Percentiles rank a stretch among this genome's conserved stretches.
These are phyloP conservation scores for Sordaria brevicollis DNA, from an alignment of 495 filamentous ascomycete species.

Conservation along the genomic window DNA sequence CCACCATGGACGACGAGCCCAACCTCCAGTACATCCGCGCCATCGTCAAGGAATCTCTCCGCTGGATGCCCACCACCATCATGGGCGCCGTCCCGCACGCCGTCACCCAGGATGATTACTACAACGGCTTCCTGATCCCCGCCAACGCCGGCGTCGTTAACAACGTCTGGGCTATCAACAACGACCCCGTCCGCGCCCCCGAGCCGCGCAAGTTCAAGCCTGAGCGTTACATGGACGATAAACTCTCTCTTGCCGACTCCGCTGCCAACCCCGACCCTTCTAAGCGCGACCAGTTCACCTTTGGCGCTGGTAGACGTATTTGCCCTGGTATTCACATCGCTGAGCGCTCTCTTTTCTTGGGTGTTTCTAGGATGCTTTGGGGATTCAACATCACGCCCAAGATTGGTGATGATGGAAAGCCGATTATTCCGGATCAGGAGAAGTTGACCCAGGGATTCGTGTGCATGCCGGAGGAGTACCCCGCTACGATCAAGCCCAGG, in stretches of 20 bases:
- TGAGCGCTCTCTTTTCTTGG: slow-evolving; percentile 44
- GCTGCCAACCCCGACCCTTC: slow-evolving; percentile 22
- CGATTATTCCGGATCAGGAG: slow-evolving; percentile 29
- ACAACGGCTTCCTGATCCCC: slow-evolving; percentile 42
- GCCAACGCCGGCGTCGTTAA: slow-evolving; percentile 35
- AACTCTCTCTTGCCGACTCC: slow-evolving; percentile 16
- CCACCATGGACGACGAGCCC: slow-evolving; percentile 39
- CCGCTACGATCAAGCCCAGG: slow-evolving; percentile 24
- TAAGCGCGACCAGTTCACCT: slow-evolving; percentile 38
- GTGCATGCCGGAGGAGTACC: slow-evolving; percentile 31
- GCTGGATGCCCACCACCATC: slow-evolving; percentile 49
- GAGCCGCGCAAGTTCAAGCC: slow-evolving; percentile 29
- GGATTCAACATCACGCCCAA: slow-evolving; percentile 37
- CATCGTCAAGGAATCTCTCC: slow-evolving; percentile 46
- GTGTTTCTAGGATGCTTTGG: slow-evolving; percentile 41
- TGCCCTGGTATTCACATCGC: slow-evolving; percentile 52
- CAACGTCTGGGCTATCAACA: slow-evolving; percentile 39
- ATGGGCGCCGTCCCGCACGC: slow-evolving; percentile 46
- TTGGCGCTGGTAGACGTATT: slow-evolving; percentile 49
- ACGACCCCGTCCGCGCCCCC: slow-evolving; percentile 24
- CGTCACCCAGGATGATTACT: slow-evolving; percentile 39
- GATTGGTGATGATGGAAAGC: slow-evolving; percentile 21
- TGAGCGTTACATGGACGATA: slow-evolving; percentile 18
- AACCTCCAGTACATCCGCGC: slow-evolving; percentile 42
- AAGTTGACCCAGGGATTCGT: slow-evolving; percentile 34